Conservation (phyloP, 768 basidiomycete genomes). For the Exsudoporus frostii region DNA sequence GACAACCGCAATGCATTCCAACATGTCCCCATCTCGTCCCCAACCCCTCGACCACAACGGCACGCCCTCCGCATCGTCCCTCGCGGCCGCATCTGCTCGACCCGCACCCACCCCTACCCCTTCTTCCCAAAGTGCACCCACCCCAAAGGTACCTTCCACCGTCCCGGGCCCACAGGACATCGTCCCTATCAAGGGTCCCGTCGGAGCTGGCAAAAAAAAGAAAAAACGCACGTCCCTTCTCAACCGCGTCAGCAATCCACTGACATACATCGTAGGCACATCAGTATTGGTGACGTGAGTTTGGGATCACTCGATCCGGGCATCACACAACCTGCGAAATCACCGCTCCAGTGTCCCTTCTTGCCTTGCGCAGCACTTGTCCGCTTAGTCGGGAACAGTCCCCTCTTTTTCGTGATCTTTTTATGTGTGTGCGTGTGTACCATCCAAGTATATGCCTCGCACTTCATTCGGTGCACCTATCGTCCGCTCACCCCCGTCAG, state of each 20-base stretch:
- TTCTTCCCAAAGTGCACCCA: constrained; percentile 21
- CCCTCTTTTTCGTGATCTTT: not conserved
- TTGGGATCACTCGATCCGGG: not conserved
- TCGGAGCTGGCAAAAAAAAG: constrained; percentile 66
- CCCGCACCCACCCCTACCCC: constrained; percentile 38
- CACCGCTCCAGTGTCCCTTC: not conserved
- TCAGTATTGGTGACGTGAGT: constrained; percentile 23
- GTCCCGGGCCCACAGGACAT: constrained; percentile 45
- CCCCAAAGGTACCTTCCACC: constrained; percentile 31
- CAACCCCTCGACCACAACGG: constrained; percentile 30
- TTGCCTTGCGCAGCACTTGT: not conserved
- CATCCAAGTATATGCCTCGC: not conserved
- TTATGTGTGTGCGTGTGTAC: not conserved
- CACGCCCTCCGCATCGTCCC: constrained; percentile 25
- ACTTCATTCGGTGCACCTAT: constrained; percentile 12
- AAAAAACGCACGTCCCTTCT: constrained; percentile 57
- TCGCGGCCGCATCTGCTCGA: constrained; percentile 20
- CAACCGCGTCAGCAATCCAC: not conserved
- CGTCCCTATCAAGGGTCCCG: constrained; percentile 41
- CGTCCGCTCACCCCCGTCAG: constrained; percentile 62
- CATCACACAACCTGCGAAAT: not conserved
- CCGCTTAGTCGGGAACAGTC: not conserved
- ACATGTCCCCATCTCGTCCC: constrained; percentile 44
- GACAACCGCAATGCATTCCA: constrained; percentile 71
- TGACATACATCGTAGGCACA: constrained; percentile 19